These are phyloP conservation scores for Leccinum ochraceum DNA, from an alignment of 768 basidiomycete species.

Conservation along the genomic window DNA sequence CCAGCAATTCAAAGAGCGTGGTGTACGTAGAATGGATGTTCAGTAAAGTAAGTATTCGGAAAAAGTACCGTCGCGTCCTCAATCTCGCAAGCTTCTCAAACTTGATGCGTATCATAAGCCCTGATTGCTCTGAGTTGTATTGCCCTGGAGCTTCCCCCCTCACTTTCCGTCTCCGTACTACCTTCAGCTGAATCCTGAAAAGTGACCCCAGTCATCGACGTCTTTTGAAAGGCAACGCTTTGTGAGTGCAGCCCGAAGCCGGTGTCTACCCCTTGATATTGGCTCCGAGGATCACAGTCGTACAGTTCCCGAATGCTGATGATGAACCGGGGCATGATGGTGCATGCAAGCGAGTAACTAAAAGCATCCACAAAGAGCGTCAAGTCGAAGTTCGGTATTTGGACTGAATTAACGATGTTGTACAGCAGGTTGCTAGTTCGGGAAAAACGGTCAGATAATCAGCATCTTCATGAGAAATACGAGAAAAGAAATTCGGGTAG, in stretches of 20 bases:
- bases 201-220: neutral
- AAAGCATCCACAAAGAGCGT: neutral
- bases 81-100: conserved; percentile 7
- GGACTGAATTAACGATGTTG: neutral
- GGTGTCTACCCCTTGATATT: neutral
- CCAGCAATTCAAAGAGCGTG: neutral
- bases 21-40: neutral
- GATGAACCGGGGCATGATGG: conserved; percentile 1
- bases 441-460: neutral
- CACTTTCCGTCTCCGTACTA: neutral
- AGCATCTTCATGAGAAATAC: neutral
- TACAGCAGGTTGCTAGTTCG: neutral
- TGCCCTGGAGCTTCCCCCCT: neutral
- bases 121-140: neutral
- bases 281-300: neutral
- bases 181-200: neutral
- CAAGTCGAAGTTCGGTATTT: neutral
- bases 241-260: neutral
- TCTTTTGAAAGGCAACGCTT: neutral
- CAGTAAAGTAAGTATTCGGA: neutral
- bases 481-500: neutral
- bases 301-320: conserved; percentile 1
- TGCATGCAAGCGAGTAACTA: neutral
- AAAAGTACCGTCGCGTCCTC: neutral
- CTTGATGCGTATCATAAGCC: neutral